Conservation (phyloP, 306 rosid species). For the Rosa multiflora region DNA sequence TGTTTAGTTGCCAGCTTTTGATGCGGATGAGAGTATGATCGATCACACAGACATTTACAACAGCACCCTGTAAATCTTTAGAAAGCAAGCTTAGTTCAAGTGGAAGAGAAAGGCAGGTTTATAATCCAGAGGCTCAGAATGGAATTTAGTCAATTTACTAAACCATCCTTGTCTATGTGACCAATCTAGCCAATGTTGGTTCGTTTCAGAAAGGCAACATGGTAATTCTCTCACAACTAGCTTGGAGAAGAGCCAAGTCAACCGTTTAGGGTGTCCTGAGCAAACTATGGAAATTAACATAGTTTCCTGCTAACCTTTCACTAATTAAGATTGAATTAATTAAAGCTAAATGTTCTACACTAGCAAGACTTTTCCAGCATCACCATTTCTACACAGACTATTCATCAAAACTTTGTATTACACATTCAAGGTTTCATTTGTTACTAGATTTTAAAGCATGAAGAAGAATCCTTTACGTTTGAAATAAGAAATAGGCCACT, state of each 20-base stretch:
- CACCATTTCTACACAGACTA: neutral
- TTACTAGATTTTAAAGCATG: neutral
- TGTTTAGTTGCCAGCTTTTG: neutral
- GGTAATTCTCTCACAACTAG: neutral
- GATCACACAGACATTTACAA: neutral
- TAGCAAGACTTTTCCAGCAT: neutral
- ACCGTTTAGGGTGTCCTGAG: too few relatives aligned
- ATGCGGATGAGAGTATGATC: neutral
- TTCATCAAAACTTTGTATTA: neutral
- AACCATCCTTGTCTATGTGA: neutral
- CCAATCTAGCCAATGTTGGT: neutral
- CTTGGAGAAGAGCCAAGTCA: conserved; percentile 2
- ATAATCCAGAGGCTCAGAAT: neutral
- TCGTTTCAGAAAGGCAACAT: neutral
- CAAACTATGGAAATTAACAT: too few relatives aligned
- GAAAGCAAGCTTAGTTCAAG: neutral
- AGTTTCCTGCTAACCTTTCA: too few relatives aligned
- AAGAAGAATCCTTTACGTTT: too few relatives aligned
- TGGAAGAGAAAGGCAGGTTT: neutral
- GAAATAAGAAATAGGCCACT: neutral
- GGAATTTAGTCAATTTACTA: neutral
- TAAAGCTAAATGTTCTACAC: neutral
- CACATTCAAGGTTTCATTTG: neutral
- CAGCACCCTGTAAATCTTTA: neutral
- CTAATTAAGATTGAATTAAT: too few relatives aligned